Conservation (phyloP, 176 grass and related monocot species). For the Carex cristatella region DNA sequence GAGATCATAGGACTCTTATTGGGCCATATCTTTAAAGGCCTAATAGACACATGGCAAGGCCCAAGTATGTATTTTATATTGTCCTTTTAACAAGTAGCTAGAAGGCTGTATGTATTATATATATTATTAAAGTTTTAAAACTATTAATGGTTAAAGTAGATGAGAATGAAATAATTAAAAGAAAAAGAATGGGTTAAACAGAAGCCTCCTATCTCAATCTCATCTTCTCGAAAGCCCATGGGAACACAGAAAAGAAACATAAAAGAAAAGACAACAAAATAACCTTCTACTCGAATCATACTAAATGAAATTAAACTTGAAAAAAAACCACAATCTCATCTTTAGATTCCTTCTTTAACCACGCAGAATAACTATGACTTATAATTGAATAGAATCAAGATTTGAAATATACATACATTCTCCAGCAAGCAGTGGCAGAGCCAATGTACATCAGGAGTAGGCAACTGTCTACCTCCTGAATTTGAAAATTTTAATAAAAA, state of each 20-base stretch:
- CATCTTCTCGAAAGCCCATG: not conserved
- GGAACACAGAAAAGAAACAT: not conserved
- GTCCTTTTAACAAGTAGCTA: too few relatives aligned
- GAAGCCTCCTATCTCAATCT: not conserved
- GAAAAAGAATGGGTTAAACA: not conserved
- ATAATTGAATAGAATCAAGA: not conserved
- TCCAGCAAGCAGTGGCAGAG: not conserved
- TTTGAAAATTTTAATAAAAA: too few relatives aligned
- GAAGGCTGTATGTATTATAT: not conserved
- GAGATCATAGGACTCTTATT: too few relatives aligned
- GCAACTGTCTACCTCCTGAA: too few relatives aligned
- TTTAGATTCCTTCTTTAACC: not conserved
- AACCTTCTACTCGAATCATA: not conserved
- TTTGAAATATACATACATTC: not conserved
- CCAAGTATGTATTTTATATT: too few relatives aligned
- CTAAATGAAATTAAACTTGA: not conserved
- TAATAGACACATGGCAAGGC: too few relatives aligned
- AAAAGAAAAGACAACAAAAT: not conserved
- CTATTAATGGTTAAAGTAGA: not conserved
- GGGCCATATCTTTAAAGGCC: too few relatives aligned
- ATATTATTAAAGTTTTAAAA: not conserved
- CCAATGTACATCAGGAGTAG: too few relatives aligned
- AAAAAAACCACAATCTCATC: not conserved
- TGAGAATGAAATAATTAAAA: not conserved
- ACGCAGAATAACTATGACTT: not conserved